Evolutionary conservation across 208 protist species (phyloP).

Genomic region (Leishmania lainsoni): DNA sequence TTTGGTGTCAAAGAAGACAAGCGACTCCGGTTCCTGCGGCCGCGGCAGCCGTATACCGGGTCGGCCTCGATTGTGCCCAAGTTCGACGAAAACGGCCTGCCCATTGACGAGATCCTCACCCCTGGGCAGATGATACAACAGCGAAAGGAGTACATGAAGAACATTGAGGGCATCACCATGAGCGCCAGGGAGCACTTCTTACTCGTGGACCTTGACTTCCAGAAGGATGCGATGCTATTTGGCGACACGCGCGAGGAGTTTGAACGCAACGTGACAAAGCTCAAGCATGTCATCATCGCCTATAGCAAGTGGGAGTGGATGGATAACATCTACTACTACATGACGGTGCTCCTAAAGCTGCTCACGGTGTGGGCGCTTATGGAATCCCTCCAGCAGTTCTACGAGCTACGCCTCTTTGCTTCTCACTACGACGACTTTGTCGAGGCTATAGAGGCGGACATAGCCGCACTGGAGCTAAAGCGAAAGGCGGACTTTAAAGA

Average conservation of each 20-base stretch:
- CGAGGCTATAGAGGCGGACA: slow-evolving; percentile 59
- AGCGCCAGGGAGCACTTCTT: slow-evolving; percentile 84
- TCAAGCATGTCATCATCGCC: slow-evolving; percentile 81
- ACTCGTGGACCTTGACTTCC: slow-evolving; percentile 88
- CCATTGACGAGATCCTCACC: slow-evolving; percentile 66
- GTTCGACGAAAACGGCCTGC: slow-evolving; percentile 63
- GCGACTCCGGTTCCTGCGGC: slow-evolving; percentile 79
- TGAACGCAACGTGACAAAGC: slow-evolving; percentile 73
- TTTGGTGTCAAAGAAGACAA: slow-evolving; percentile 86
- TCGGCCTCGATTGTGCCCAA: slow-evolving; percentile 59
- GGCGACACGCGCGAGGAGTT: slow-evolving; percentile 85
- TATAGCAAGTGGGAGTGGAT: slow-evolving; percentile 86
- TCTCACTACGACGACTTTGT: slow-evolving; percentile 75
- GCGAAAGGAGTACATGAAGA: slow-evolving; percentile 81
- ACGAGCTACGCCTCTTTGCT: slow-evolving; percentile 71
- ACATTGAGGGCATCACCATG: slow-evolving; percentile 78
- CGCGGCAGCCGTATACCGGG: slow-evolving; percentile 56
- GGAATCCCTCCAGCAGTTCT: slow-evolving; percentile 84
- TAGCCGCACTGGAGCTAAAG: slow-evolving; percentile 40
- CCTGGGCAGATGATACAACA: slow-evolving; percentile 66
- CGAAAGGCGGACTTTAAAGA: slow-evolving; percentile 43
- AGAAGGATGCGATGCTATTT: slow-evolving; percentile 85
- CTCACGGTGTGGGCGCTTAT: slow-evolving; percentile 73
- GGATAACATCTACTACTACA: slow-evolving; percentile 88
- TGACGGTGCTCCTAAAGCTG: slow-evolving; percentile 65